Evolutionary conservation across 1,284 basidiomycete genomes (phyloP), one percentile per base, ranked within the genome.

Genomic region (Xerocomus nothofagi): DNA sequence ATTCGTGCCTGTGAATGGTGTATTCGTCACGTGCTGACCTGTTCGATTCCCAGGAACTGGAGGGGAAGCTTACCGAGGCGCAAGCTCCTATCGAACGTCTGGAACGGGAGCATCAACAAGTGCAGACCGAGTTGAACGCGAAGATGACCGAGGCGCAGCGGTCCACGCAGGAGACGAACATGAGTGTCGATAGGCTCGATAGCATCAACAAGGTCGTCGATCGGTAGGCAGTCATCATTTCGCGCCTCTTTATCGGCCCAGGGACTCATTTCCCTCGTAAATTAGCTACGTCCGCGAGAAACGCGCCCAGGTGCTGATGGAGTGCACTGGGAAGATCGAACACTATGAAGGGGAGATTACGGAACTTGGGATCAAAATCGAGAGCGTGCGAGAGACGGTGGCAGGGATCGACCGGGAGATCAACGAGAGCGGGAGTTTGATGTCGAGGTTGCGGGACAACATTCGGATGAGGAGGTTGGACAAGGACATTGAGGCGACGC

Each of bases 371-470:
- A 63, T 70, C 26, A 72, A 77, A 39, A 74, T 89, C 26, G 82
- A 86, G 56, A 65, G 63, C 20, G 71, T 77, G 31, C 81, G 86
- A 30, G 73, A 77, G 39, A 71, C 64, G 23, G 77, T 88, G 30
- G 70, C 72, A 27, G 71, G 68, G 29, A 77, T 88, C 33, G 84
- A 88, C 59, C 84, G 80, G 61, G 86, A 88, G 61, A 84, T 91
- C 65, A 81, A 82, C 60, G 82, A 87, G 57, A 81, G 88, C 45
- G 84, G 82, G 42, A 80, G 84, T 33, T 80, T 80, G 14, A 70
- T 84, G 42, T 78, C 81, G 17, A 95, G 91, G 66, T 76, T 98
- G 56, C 82, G 86, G 53, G 89, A 93, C 66, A 99, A 98, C 65
- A 73, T 95, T 38, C 84, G 89, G 9, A 83, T 91, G 54, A 78